Evolutionary conservation across 2,329 filamentous ascomycete species (phyloP).

Genomic region (Botryosphaeria dothidea): DNA sequence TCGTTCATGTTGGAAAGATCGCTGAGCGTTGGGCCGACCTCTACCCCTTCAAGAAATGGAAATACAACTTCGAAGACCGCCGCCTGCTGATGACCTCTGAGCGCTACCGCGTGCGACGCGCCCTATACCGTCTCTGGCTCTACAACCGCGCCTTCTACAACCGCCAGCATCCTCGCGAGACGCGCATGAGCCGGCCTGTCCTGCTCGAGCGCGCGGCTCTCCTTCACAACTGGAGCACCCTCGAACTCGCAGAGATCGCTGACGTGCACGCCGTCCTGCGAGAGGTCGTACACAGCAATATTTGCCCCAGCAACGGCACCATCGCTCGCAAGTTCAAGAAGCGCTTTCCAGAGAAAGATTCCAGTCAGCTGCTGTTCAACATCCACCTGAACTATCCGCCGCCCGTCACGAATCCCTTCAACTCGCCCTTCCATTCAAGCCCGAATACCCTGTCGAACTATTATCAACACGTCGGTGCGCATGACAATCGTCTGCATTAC

Average conservation of each 20-base stretch:
- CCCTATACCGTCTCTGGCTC: constrained; percentile 63
- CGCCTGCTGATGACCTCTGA: constrained; percentile 54
- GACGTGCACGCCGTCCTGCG: constrained; percentile 58
- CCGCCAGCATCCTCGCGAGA: constrained; percentile 50
- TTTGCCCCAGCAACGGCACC: constrained; percentile 63
- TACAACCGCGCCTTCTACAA: constrained; percentile 61
- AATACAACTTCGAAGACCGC: constrained; percentile 55
- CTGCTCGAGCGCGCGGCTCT: constrained; percentile 56
- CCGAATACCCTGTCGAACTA: constrained; percentile 27
- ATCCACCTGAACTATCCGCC: constrained; percentile 53
- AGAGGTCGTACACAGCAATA: constrained; percentile 57
- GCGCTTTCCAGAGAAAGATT: constrained; percentile 52
- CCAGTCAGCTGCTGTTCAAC: constrained; percentile 54
- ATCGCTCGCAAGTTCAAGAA: constrained; percentile 61
- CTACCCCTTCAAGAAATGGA: constrained; percentile 67
- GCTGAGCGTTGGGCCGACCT: constrained; percentile 61
- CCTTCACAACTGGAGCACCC: constrained; percentile 59
- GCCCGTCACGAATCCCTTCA: constrained; percentile 42
- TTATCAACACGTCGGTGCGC: constrained; percentile 31
- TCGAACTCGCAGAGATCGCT: constrained; percentile 60
- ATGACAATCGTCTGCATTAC: constrained; percentile 41
- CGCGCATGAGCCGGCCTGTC: constrained; percentile 48
- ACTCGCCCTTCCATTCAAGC: constrained; percentile 32
- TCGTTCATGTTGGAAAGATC: constrained; percentile 55
- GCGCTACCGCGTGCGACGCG: constrained; percentile 54